These are phyloP conservation scores for Leptosphaerulina australis DNA, from an alignment of 2,329 filamentous ascomycete genomes.

Conservation along the genomic window DNA sequence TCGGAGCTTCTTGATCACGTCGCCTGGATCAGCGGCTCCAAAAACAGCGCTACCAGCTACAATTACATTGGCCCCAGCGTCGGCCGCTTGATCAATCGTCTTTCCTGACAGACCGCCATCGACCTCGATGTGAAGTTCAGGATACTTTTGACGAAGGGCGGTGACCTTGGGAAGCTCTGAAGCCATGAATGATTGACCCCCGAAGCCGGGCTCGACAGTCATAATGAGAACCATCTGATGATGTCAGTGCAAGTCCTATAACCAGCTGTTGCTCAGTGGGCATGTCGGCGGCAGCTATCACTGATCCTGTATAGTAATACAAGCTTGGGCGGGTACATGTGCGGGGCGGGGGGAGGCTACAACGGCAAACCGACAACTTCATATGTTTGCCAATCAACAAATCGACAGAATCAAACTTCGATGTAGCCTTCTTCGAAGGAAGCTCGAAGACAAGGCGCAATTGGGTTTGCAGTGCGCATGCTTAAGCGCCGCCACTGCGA, in stretches of 20 bases:
- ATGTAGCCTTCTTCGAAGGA: conserved; percentile 27
- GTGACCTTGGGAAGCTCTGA: conserved; percentile 93
- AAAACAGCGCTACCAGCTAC: conserved; percentile 97
- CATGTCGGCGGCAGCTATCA: neutral
- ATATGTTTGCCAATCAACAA: conserved; percentile 23
- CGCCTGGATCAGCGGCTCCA: conserved; percentile 83
- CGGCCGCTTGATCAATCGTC: conserved; percentile 92
- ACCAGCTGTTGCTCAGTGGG: neutral
- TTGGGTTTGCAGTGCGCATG: conserved; percentile 27
- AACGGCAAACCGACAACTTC: neutral
- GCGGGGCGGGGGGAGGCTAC: conserved; percentile 11
- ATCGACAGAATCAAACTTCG: neutral
- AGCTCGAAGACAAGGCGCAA: conserved; percentile 18
- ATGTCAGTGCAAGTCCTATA: conserved; percentile 14
- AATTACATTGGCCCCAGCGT: conserved; percentile 96
- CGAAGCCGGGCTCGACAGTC: conserved; percentile 97
- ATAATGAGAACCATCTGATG: conserved; percentile 94
- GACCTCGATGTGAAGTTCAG: conserved; percentile 94
- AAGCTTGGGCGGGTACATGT: conserved; percentile 22
- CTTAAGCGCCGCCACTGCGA: conserved; percentile 43
- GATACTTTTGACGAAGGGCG: conserved; percentile 81
- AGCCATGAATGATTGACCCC: conserved; percentile 98
- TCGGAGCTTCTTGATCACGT: conserved; percentile 83
- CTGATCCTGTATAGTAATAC: conserved; percentile 9
- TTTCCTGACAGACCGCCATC: conserved; percentile 87